Base-by-base conservation (phyloP, 768 basidiomycete species). In the Daedaleopsis sinensis region DNA sequence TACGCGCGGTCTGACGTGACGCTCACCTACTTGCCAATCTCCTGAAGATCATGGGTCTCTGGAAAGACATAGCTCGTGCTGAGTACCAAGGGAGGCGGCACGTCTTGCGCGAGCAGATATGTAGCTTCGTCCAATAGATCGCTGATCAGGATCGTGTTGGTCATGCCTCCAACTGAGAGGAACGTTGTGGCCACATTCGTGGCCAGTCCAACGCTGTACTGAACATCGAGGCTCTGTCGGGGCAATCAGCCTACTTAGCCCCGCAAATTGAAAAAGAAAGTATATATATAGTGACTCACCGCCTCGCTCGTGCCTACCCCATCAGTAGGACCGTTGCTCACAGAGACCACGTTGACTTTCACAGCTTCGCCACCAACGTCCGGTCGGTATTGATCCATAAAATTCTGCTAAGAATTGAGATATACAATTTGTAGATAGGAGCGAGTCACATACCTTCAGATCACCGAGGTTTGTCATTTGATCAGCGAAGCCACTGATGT, bases 121-220 rank as follows among this genome's bases (percentile, higher is more conserved):
- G 67, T 67, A 56, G 70, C 50, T 51, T 65, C 65, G 58, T 74
- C 74, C 16, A 74, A 46, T 59, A 76, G 72, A 11, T 73, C 74
- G 5, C 55, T 64, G 18, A 69, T 61, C 7, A 16, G 55, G 46
- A 67, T 70, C 32, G 72, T 72, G 42, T 46, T 53, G 36, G 70
- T 16, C 5, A 65, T 36, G 11, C 75, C 77, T 10, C 39, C 39
- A 5, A 71, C 72, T 1, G 71, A 70, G 50, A 76, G 68, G 59
- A 77, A 74, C 8, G 38, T 52, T 15, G 68, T 62, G 3, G 72
- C 72, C 6, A 77, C 74, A 5, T 62, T 67, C 7, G 70, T 66
- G 11, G 72, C 69, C 47, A 76, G 35, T 16, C 74, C 74, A 27
- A 76, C 58, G 3, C 74, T 74, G 55, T 73, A 75, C 49, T 77